Evolutionary conservation across 257 asterid genomes (phyloP), one percentile per base, ranked within the genome.

Genomic region (Nicotiana noctiflora): DNA sequence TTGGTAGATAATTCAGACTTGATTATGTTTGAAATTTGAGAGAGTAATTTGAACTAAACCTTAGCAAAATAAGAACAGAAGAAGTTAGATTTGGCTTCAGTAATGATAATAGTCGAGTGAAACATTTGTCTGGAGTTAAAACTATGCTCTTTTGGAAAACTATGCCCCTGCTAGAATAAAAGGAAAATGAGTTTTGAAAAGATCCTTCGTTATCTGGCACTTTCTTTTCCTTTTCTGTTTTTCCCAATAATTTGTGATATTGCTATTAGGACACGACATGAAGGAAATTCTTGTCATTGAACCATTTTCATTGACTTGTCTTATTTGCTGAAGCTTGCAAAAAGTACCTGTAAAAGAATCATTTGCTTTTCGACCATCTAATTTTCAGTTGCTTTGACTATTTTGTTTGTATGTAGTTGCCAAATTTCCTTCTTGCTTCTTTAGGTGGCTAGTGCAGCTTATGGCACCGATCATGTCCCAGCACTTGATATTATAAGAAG

Each of bases 391-490:
- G 31, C 63, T 34, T 27, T 37, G 61, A 29, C 77, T 77, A 21
- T 82, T 78, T 78, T 27, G 46, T 25, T 15, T 79, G 49, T 51
- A 34, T 57, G 4, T 53, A 76, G 64, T 32, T 77, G 15, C 9
- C 52, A 34, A 80, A 57, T 80, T 18, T 83, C 51, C 76, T 82
- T 13, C 49, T 75, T 53, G 83, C 59, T 59, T 82, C 66, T 77
- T 65, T 87, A 95, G 99, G 97, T 95, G 86, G 98, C 91, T 81
- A 91, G 97, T 87, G 97, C 98, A 49, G 98, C 95, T 65, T 93
- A 92, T 84, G 94, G 97, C 82, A 82, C 88, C 65, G 96, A 95
- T 82, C 88, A 92, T 81, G 76, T 84, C 83, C 84, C 93, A 78
- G 96, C 94, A 63, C 92, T 93, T 82, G 89, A 95, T 85, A 85